Evolutionary conservation across 2,329 filamentous ascomycete genomes (phyloP), one percentile per base, ranked within the genome.

Genomic region (Monilinia fructicola): DNA sequence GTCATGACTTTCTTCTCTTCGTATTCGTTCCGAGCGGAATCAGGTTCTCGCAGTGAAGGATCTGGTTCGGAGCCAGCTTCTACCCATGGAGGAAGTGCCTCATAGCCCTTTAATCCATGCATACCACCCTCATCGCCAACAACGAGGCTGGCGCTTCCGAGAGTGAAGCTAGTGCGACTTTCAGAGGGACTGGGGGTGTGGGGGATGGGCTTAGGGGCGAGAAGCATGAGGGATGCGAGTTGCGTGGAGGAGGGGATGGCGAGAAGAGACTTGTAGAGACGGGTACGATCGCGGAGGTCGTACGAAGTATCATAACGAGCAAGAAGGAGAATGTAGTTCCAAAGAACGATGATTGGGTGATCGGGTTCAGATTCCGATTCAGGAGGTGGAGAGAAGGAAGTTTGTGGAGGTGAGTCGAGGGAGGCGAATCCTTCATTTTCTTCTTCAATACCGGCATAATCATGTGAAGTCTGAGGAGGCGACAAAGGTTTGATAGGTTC

Each of bases 251-350:
- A 82, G 0, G 93, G 92, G 5, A 91, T 87, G 4, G 87, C 84
- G 2, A 99, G 85, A 1, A 99, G 86, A 0, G 93, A 85, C 70
- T 91, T 92, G 80, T 96, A 98, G 69, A 97, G 85, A 42, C 95
- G 88, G 2, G 93, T 89, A 31, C 95, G 90, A 76, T 98, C 95
- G 70, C 95, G 92, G 3, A 99, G 86, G 75, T 98, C 93, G 78
- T 96, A 99, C 0, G 93, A 97, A 0, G 89, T 92, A 74, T 98
- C 95, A 77, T 98, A 99, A 68, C 95, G 88, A 42, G 91, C 91
- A 1, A 99, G 85, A 1, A 94, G 84, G 38, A 96, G 83, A 28
- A 91, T 86, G 73, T 99, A 96, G 40, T 90, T 86, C 88, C 93
- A 99, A 1, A 99, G 81, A 3, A 88, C 83, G 40, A 87, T 85